Conservation (phyloP, 805 yeast genomes). For the Metschnikowia peoriensis region DNA sequence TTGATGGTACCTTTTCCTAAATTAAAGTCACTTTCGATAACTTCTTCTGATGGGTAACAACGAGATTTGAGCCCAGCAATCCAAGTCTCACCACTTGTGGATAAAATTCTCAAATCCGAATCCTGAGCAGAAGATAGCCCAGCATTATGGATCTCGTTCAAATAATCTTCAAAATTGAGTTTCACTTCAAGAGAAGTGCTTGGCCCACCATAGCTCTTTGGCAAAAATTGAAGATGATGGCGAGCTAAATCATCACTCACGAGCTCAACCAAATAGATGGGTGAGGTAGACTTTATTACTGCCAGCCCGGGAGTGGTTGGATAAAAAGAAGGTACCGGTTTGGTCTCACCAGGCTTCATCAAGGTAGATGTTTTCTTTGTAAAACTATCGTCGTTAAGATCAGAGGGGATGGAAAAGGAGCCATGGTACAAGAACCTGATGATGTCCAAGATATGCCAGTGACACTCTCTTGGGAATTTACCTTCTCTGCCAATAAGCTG, state of each 20-base stretch:
- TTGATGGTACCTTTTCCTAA: slow-evolving; percentile 36
- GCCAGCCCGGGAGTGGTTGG: slow-evolving; percentile 22
- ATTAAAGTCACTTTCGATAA: slow-evolving; percentile 40
- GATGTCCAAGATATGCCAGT: slow-evolving; percentile 83
- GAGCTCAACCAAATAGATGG: slow-evolving; percentile 73
- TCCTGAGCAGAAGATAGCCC: slow-evolving; percentile 25
- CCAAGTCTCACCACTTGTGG: slow-evolving; percentile 60
- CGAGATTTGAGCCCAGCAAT: slow-evolving; percentile 48
- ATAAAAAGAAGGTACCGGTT: slow-evolving; percentile 24
- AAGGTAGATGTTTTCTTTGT: slow-evolving; percentile 36
- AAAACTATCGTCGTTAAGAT: slow-evolving; percentile 45
- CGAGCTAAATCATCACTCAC: slow-evolving; percentile 55
- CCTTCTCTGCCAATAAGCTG: slow-evolving; percentile 40
- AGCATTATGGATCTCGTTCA: slow-evolving; percentile 27
- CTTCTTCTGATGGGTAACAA: slow-evolving; percentile 17
- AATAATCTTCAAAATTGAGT: slow-evolving; percentile 46
- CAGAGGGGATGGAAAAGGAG: slow-evolving; percentile 69
- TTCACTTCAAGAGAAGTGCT: slow-evolving; percentile 57
- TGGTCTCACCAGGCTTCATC: slow-evolving; percentile 10
- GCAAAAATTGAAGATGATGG: slow-evolving; percentile 60
- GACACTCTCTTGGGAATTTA: slow-evolving; percentile 60
- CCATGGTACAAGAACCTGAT: slow-evolving; percentile 79
- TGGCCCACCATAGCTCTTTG: slow-evolving; percentile 52
- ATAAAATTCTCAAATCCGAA: slow-evolving; percentile 52
- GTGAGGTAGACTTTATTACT: slow-evolving; percentile 53